Conservation (phyloP, 2,329 filamentous ascomycete species). For the Talaromyces piceae region DNA sequence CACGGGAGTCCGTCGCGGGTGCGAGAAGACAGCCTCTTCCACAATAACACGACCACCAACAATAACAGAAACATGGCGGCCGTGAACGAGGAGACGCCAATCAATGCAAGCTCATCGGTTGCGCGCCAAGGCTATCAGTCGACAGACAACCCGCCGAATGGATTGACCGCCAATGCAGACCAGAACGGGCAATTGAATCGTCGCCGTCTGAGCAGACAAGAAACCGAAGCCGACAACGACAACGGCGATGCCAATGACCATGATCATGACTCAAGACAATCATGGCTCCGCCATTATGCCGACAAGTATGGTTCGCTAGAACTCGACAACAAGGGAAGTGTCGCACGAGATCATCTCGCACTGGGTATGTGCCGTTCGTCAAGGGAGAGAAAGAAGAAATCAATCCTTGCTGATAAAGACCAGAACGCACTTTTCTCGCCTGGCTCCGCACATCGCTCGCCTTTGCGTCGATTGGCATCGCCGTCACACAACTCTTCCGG, state of each 20-base stretch:
- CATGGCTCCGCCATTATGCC: constrained; percentile 43
- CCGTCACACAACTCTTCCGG: constrained; percentile 59
- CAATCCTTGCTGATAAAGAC: not conserved
- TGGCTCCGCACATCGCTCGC: constrained; percentile 60
- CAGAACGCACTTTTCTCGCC: constrained; percentile 61
- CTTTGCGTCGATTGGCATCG: constrained; percentile 60
- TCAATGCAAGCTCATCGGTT: constrained; percentile 17
- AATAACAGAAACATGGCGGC: not conserved
- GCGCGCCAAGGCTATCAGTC: constrained; percentile 26
- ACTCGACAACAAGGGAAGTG: constrained; percentile 59
- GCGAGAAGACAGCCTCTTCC: no score
- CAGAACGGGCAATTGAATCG: not conserved
- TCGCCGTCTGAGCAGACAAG: not conserved
- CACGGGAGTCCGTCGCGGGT: not conserved
- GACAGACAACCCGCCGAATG: constrained; percentile 17
- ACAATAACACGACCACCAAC: not conserved
- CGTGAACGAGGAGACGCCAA: constrained; percentile 25
- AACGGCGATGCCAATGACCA: constrained; percentile 3
- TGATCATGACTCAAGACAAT: constrained; percentile 1
- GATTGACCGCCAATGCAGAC: constrained; percentile 11
- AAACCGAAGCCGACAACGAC: not conserved
- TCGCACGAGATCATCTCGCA: constrained; percentile 58
- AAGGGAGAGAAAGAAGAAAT: no score
- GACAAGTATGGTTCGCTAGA: constrained; percentile 57
- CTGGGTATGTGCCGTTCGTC: no score